These are phyloP conservation scores for Cryptococcus depauperatus DNA, from an alignment of 1,284 basidiomycete species.

Conservation along the genomic window DNA sequence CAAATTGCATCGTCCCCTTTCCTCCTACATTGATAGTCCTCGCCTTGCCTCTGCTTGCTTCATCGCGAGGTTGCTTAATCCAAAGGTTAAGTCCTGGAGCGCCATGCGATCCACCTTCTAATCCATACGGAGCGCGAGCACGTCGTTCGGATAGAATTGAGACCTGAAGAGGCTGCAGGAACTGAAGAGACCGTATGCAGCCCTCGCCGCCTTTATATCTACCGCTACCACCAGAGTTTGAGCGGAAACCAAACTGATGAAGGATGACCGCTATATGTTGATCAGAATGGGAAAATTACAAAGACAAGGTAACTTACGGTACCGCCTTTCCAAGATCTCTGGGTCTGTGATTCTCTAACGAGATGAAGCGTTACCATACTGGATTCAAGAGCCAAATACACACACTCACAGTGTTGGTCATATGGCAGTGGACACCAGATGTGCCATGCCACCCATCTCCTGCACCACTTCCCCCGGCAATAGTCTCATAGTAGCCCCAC, in stretches of 20 bases:
- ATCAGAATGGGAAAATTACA: not conserved
- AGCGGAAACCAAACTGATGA: constrained; percentile 69
- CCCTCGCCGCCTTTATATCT: constrained; percentile 79
- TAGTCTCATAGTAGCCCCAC: constrained; percentile 58
- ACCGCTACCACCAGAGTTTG: constrained; percentile 69
- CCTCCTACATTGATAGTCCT: constrained; percentile 83
- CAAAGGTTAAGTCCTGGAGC: constrained; percentile 26
- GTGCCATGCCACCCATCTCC: constrained; percentile 86
- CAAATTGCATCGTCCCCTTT: constrained; percentile 62
- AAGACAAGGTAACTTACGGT: constrained; percentile 11
- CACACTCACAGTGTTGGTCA: constrained; percentile 58
- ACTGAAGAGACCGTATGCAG: constrained; percentile 77
- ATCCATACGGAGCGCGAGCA: constrained; percentile 26
- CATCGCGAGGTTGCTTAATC: constrained; percentile 46
- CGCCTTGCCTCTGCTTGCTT: constrained; percentile 58
- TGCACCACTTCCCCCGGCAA: constrained; percentile 56
- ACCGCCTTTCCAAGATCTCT: constrained; percentile 79
- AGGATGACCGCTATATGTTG: constrained; percentile 62
- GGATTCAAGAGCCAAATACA: not conserved
- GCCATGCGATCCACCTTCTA: constrained; percentile 23
- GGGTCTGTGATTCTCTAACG: constrained; percentile 69
- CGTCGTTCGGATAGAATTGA: constrained; percentile 51
- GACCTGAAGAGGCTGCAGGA: constrained; percentile 78
- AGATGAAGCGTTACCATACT: not conserved
- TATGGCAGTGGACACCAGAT: constrained; percentile 64